Conservation (phyloP, 371 early-diverging fungal genomes). For the Mortierella sp. region DNA sequence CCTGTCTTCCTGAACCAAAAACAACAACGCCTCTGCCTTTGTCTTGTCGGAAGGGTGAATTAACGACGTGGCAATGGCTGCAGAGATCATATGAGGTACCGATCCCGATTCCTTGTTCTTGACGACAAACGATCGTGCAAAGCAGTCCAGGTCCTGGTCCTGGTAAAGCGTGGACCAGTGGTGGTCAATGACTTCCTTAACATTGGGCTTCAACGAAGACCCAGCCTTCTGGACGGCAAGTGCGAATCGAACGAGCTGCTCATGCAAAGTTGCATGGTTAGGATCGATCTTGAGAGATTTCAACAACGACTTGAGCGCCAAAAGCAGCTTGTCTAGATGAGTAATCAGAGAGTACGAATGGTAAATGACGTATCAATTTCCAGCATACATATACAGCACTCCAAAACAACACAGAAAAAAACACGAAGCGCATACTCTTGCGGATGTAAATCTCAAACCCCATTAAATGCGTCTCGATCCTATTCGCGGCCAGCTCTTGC, state of each 20-base stretch:
- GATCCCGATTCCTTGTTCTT: conserved; percentile 46
- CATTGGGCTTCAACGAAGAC: conserved; percentile 12
- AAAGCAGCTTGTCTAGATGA: conserved; percentile 71
- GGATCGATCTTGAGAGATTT: conserved; percentile 66
- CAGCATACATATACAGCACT: not conserved
- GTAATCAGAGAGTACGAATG: too few species aligned
- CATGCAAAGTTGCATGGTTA: conserved; percentile 60
- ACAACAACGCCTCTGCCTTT: conserved; percentile 49
- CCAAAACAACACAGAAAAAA: not conserved
- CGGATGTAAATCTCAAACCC: conserved; percentile 83
- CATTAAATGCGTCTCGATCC: conserved; percentile 72
- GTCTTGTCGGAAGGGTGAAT: conserved; percentile 32
- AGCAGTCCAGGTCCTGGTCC: conserved; percentile 25
- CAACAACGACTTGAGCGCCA: conserved; percentile 77
- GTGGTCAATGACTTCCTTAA: conserved; percentile 34
- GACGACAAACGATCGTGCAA: conserved; percentile 29
- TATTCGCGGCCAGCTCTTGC: conserved; percentile 63
- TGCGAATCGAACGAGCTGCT: conserved; percentile 66
- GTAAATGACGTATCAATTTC: too few species aligned
- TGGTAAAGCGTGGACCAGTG: conserved; percentile 47
- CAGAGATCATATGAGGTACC: conserved; percentile 57
- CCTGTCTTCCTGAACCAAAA: conserved; percentile 26
- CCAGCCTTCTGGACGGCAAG: conserved; percentile 57
- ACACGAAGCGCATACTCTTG: conserved; percentile 59
- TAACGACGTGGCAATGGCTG: conserved; percentile 50